Conservation (phyloP, 805 yeast genomes). For the Metschnikowia rubicola region DNA sequence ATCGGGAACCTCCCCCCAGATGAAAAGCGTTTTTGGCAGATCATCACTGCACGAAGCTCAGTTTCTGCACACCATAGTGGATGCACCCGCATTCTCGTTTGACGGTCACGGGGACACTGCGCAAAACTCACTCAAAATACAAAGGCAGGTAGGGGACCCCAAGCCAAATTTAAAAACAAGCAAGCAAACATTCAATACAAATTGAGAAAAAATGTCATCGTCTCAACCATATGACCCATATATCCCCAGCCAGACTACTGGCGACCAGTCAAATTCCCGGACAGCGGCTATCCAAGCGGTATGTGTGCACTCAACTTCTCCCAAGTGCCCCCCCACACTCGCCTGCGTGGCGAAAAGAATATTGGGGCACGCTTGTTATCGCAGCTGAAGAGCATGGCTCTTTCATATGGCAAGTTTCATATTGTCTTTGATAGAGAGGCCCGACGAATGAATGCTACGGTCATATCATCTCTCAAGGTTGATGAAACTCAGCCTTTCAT, state of each 20-base stretch:
- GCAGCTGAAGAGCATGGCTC: no score
- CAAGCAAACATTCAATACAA: neutral
- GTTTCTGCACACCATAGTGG: no score
- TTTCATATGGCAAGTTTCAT: no score
- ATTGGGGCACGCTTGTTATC: neutral
- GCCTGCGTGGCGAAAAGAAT: neutral
- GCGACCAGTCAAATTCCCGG: slow-evolving; percentile 51
- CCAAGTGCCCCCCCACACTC: neutral
- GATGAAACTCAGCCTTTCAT: no score
- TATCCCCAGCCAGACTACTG: slow-evolving; percentile 59
- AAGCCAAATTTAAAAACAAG: no score
- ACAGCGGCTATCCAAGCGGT: slow-evolving; percentile 84
- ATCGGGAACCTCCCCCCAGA: no score
- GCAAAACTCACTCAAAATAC: slow-evolving; percentile 8
- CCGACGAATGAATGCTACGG: no score
- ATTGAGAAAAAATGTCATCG: slow-evolving; percentile 52
- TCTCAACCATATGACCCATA: slow-evolving; percentile 85
- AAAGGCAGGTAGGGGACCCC: slow-evolving; percentile 1
- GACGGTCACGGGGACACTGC: slow-evolving; percentile 11
- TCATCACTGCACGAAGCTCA: no score
- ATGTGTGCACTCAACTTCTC: slow-evolving; percentile 28
- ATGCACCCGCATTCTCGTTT: no score
- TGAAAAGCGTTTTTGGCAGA: no score
- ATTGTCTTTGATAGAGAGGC: no score
- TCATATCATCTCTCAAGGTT: no score